Base-by-base conservation (phyloP, 495 filamentous ascomycete genomes). In the Penicillium waksmanii region DNA sequence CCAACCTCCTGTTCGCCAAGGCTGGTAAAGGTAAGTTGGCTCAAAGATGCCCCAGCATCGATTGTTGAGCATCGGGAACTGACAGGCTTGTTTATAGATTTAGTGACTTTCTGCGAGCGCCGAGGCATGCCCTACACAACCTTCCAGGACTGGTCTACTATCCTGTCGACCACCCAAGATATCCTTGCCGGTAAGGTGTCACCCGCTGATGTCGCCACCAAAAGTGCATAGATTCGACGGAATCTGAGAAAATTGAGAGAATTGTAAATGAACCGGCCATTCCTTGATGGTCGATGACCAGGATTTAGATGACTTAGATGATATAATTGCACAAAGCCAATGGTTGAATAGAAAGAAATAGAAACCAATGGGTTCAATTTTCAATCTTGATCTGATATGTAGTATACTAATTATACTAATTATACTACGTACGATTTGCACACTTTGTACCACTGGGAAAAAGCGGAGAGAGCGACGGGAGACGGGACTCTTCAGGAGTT, bases 1-100 rank as follows among this genome's bases (percentile, higher is more conserved):
- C 93, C 15, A 90, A 97, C 68, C 71, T 97, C 43, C 74, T 97
- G 17, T 97, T 96, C 69, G 93, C 93, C 51, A 98, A 97, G 81
- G 84, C 89, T 36, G 93, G 91, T 9, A 84, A 90, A 71, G 92
- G 92, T 95, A 84, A 48, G 23, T 25, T 19, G 5, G 21, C 36
- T 36, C 15, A 21, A 21, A 27, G 2, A 31, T 53, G 8, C 31
- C 18, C 5, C 31, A 6, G 9, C 47, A 8, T 1, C 3, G 10
- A 27, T 19, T 18, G 17, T 1, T 23, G n/a, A n/a, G 42, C 5
- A 17, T 17, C 8, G 9, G 7, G 23, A 13, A 27, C 55, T 68
- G 21, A 62, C 31, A 34, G 25, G 3, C 6, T 46, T 25, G 38
- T 7, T 46, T 25, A 42, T 58, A 93, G 92, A 96, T 74, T 81